Base-by-base conservation (phyloP, 352 stramenopile species). In the Globisporangium abappressorium region DNA sequence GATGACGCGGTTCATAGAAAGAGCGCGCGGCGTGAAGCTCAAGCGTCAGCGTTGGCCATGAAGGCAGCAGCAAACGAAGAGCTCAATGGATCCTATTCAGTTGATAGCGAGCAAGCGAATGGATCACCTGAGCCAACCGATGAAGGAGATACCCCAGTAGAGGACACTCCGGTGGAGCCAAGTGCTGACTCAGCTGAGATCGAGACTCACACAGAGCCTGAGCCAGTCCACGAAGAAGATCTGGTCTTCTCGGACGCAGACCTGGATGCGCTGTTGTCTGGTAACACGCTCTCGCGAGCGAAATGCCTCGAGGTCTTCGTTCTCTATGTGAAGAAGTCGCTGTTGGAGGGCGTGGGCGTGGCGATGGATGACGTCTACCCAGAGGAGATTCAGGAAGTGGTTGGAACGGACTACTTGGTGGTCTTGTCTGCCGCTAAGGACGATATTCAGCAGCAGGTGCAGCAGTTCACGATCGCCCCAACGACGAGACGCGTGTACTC, bases 311-410 rank as follows among this genome's bases (percentile, higher is more conserved):
- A 63, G 26, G 26, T 92, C 14, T 63, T 90, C 4, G 59, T 74
- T n/a, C 66, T 75, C 26, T 84, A 83, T 57, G 79, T 70, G 22
- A 75, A 60, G 18, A 65, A 70, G 9, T 79, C 62, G 1, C 66
- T 90, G 1, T 69, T 90, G 6, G 80, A 68, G 49, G 84, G 84
- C 38, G 68, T 91, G 8, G 85, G 85, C 2, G 72, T 92, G 41
- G 71, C 91, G 22, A 49, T 92, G 46, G 85, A 93, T 55, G 82
- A 90, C 57, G 72, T 93, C 8, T 78, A 87, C 26, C 81, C 82
- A 12, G 53, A 3, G 5, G 80, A 91, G 43, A 58, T 89, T 9
- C 68, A 66, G 15, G n/a, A 43, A n/a, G 34, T 54, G 30, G 62
- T 85, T n/a, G 58, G 60, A 34, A 38, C 78, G 11, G 80, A 92